Evolutionary conservation across 2,329 filamentous ascomycete genomes (phyloP), one percentile per base, ranked within the genome.

Genomic region (Nigrograna mackinnonii): DNA sequence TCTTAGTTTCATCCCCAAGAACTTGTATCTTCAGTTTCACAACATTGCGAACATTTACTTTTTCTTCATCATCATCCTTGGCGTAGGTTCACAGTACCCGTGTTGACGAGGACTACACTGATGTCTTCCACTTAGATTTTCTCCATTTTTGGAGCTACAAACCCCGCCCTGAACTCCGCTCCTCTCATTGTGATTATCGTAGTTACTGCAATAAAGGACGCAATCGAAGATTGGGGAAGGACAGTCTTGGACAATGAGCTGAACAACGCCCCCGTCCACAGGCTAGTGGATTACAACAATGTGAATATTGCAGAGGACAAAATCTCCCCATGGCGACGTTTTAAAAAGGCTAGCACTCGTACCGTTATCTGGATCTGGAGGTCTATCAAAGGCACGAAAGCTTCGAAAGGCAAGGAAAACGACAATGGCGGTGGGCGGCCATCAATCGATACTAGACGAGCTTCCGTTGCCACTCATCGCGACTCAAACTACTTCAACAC

Each of bases 11-110:
- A 70, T 99, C 20, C 94, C 94, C 12, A 97, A 97, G 75, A 97
- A 99, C 71, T 66, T 99, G 62, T 99, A 86, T 84, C 89, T 95
- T 53, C 95, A 99, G 70, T 97, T 99, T 66, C 92, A 99, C 72
- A 97, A 97, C 64, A 87, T 99, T 60, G 94, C 94, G 64, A 99
- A 99, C 69, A 86, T 97, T 40, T 99, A 97, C 74, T 99, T 99
- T 79, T 78, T 97, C 57, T 96, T 97, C 73, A 81, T 92, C 59
- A 91, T 96, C 66, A 95, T 99, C 64, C 80, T 99, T 46, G 85
- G 86, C 62, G 94, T 97, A 85, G 79, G 91, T 36, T 16, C 18
- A 28, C n/a, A 28, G 24, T 33, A 17, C 31, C 9, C 31, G 9
- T 17, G 9, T 16, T 9, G 24, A 28, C n/a, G 24, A 9, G 9